Base-by-base conservation (phyloP, 257 asterid species). In the Sherardia arvensis region DNA sequence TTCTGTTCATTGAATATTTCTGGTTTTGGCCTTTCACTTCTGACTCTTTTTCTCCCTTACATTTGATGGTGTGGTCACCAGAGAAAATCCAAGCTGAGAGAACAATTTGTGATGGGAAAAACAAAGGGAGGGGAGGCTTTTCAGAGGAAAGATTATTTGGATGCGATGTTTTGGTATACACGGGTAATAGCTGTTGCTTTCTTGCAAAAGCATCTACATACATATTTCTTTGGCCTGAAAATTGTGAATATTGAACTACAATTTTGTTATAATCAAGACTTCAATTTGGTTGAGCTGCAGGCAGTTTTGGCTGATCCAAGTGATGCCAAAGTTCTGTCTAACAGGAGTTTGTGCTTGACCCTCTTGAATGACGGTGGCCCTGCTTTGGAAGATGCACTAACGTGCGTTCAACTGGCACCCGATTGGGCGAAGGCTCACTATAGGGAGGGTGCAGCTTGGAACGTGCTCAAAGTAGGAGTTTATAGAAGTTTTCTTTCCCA, bases 81-180 rank as follows among this genome's bases (percentile, higher is more conserved):
- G 83, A 71, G 71, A 61, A 61, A 66, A 59, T 5, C 1, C 36
- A 25, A 4, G 26, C 57, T 17, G 33, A 63, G 11, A 7, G 15
- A 7, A 3, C 4, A 8, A n/a, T 64, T 66, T 27, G 26, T 32
- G 21, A 2, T 38, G 33, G 28, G 57, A 20, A 57, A 62, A 36
- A 8, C 58, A 21, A 5, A 17, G 18, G 83, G 74, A 23, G 25
- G 27, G 27, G n/a, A 12, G 28, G 78, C 78, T 14, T 23, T 36
- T 17, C n/a, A 4, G 26, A 25, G 29, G 40, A 30, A 58, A 33
- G 63, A 75, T 5, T 72, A 72, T 64, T 0, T 7, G 7, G 25
- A 43, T 48, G 86, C 83, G 25, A n/a, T 70, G 8, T 27, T 27
- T 61, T 77, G 65, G 69, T 80, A 38, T 60, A 51, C 70, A n/a